These are phyloP conservation scores for Paramecium sexaurelia DNA, from an alignment of 73 alveolate genomes.

Conservation along the genomic window DNA sequence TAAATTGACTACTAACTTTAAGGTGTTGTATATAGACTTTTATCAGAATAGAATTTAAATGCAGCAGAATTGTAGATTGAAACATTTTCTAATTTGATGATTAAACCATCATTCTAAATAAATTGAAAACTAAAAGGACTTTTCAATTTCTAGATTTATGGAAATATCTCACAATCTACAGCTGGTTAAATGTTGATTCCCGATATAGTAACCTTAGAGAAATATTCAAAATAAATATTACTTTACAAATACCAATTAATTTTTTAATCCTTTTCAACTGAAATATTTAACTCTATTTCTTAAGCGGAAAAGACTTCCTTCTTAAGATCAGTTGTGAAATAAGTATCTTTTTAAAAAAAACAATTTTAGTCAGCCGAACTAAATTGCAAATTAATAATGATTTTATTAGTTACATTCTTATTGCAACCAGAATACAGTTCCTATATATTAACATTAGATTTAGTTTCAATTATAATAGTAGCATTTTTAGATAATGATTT, in stretches of 20 bases:
- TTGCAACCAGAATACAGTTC: neutral
- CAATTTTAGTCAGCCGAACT: neutral
- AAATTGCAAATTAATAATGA: neutral
- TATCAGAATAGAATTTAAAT: neutral
- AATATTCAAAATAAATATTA: neutral
- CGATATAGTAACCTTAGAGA: neutral
- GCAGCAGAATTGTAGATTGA: neutral
- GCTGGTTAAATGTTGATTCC: neutral
- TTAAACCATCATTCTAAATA: neutral
- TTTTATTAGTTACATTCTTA: neutral
- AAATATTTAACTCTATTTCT: neutral
- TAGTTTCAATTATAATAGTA: neutral
- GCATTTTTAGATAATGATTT: neutral
- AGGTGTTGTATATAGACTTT: neutral
- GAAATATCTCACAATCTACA: neutral
- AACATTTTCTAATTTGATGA: neutral
- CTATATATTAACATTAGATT: neutral
- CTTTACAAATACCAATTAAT: neutral
- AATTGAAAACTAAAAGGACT: neutral
- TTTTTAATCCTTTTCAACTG: neutral
- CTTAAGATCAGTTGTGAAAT: neutral
- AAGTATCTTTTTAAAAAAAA: slow-evolving; percentile 25
- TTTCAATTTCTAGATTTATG: neutral
- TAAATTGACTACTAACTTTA: neutral
- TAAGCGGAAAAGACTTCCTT: neutral